Percentiles rank a stretch among this genome's conserved stretches.
These are phyloP conservation scores for Pholiota adiposa DNA, from an alignment of 1,284 basidiomycete genomes.

Conservation along the genomic window DNA sequence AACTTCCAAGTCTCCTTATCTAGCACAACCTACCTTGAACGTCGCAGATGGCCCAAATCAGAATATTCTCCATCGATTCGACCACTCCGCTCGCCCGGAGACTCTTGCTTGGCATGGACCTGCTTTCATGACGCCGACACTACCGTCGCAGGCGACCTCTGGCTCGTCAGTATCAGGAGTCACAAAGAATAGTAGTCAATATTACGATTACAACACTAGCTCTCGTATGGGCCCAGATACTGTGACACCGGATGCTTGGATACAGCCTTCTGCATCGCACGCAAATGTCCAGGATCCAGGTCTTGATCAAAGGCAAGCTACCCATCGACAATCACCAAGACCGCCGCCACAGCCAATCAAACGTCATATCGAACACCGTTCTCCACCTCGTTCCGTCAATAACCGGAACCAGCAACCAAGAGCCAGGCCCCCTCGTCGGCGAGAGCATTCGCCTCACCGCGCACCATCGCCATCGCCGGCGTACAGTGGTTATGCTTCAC, in stretches of 20 bases:
- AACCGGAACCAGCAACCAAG: not conserved
- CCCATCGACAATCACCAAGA: not conserved
- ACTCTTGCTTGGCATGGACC: not conserved
- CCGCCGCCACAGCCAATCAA: not conserved
- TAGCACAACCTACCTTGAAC: not conserved
- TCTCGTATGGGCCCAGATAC: constrained; percentile 21
- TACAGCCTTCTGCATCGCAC: constrained; percentile 5
- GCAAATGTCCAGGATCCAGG: constrained; percentile 1
- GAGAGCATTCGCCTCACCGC: constrained; percentile 1
- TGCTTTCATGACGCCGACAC: not conserved
- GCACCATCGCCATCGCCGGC: not conserved
- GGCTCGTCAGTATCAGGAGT: not conserved
- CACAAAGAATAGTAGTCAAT: not conserved
- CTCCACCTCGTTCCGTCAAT: constrained; percentile 5
- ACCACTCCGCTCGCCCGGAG: not conserved
- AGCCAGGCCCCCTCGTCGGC: not conserved
- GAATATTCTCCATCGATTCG: not conserved
- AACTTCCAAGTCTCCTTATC: not conserved
- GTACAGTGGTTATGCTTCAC: constrained; percentile 7
- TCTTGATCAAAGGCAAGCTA: not conserved
- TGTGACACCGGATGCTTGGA: constrained; percentile 10
- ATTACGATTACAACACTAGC: constrained; percentile 1
- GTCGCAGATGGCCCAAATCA: not conserved
- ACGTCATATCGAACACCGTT: constrained; percentile 12
- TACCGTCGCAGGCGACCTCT: not conserved